phyloP scores from a whole-genome alignment of 805 yeast species.

The Metschnikowia colocasiae region DNA sequence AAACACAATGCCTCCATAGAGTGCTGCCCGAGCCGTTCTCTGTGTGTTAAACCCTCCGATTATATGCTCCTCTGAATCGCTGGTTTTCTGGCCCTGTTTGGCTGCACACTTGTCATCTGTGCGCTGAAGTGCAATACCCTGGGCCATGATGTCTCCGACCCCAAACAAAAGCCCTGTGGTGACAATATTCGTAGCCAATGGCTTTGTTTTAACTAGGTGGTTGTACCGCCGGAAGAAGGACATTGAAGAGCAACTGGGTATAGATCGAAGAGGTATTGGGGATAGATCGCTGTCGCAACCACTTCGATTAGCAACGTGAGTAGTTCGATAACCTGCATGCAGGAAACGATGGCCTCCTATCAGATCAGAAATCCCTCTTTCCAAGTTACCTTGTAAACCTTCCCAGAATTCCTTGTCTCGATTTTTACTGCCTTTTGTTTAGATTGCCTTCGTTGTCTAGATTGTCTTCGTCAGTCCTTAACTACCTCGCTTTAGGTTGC shows the following conservation, averaged over 20 bases:
- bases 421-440: no score
- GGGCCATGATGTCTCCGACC: slow-evolving; percentile 74
- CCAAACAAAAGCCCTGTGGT: slow-evolving; percentile 62
- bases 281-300: background rate
- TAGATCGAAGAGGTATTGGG: background rate
- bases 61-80: background rate
- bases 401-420: no score
- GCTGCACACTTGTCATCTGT: background rate
- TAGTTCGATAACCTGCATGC: background rate
- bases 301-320: background rate
- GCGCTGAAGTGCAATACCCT: slow-evolving; percentile 28
- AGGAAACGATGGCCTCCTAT: background rate
- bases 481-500: no score
- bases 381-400: no score
- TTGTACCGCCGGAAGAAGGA: slow-evolving; percentile 21
- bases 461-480: no score
- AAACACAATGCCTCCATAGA: slow-evolving; percentile 71
- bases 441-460: no score
- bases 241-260: background rate
- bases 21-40: slow-evolving; percentile 59
- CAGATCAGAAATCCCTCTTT: no score
- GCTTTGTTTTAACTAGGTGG: slow-evolving; percentile 29
- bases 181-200: slow-evolving; percentile 43
- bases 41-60: slow-evolving; percentile 40
- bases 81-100: background rate